Base-by-base conservation (phyloP, 495 filamentous ascomycete species). In the Bathelium albidoporum region DNA sequence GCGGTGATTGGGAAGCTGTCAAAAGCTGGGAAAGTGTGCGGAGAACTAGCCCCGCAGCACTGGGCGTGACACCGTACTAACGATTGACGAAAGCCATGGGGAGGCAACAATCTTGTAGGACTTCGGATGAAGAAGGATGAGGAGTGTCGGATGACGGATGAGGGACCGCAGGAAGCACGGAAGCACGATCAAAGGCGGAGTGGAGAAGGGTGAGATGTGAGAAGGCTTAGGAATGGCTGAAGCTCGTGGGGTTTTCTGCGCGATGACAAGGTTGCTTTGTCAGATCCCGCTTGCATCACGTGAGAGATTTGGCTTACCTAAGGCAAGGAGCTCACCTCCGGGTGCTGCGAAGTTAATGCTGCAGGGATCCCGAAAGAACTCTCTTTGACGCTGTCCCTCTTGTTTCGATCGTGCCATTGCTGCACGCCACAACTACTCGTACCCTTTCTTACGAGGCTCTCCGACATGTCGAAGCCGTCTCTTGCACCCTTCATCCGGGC, bases 391-490 rank as follows among this genome's bases (percentile, higher is more conserved):
- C 18, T 49, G 5, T 22, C 11, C 5, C 14, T 18, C 5, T 22
- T 20, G 24, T 11, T 20, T 26, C 4, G 11, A 55, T 55, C 29
- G 24, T 20, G 29, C 24, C 9, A 12, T 22, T n/a, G 20, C 5
- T 22, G 5, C 44, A 49, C 12, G 5, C 29, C 49, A 28, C 29
- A 24, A 29, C 49, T 28, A 11, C 20, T 20, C 9, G 20, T 29
- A n/a, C 20, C 9, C 12, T 9, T 3, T 16, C 16, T 2, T 5
- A 55, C 7, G 9, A 20, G 24, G 32, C 55, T 64, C 68, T 62
- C 72, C 77, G 84, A 73, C 72, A 91, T 94, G 88, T 84, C 87
- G 74, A 80, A 83, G 67, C 87, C 88, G 64, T 85, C 83, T 62
- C 75, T 96, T 73, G 78, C 87, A 66, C 83, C 77, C 65, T 89